Evolutionary conservation across 768 basidiomycete species (phyloP), one percentile per base, ranked within the genome.

Genomic region (Epithele typhae): DNA sequence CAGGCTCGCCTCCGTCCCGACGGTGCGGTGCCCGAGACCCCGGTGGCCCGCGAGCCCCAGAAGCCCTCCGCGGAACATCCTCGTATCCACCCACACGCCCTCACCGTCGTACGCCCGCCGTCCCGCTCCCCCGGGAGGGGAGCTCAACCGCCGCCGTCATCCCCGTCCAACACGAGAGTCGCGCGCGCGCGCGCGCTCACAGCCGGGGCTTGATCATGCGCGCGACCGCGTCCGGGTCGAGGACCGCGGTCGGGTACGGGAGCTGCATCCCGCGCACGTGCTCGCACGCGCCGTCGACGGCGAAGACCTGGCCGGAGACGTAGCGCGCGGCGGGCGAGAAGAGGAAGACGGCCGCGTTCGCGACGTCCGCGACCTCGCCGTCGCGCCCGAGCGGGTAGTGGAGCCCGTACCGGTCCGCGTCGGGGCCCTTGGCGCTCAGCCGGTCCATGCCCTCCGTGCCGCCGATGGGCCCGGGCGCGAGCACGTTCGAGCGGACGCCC

Each of bases 401-500:
- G 46, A 38, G 68, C 11, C 21, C 10, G 65, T 44, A 36, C 7
- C 34, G 12, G 19, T 23, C 11, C 24, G 40, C 43, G 23, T 46
- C 53, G 17, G 45, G 40, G 32, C 44, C 46, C 44, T 50, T 56
- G 18, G 62, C 52, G 32, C 49, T 58, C 42, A 89, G 74, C n/a
- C 84, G 80, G 51, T 76, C 70, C 65, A 76, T 69, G 44, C 85
- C 86, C 63, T 87, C 91, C 1, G 95, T 96, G 9, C 73, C 80
- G 4, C 59, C 76, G 47, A 95, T 94, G 5, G 88, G 83, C 3
- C 93, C 87, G 4, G 91, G 90, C 3, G 89, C 76, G 55, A 92
- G 82, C 38, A 88, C 81, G 57, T 92, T 96, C 15, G 90, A 89
- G 37, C 94, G 82, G 17, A 98, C 82, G n/a, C 95, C 95, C 62